These are phyloP conservation scores for Acer campestre DNA, from an alignment of 345 rosid species.

Conservation along the genomic window DNA sequence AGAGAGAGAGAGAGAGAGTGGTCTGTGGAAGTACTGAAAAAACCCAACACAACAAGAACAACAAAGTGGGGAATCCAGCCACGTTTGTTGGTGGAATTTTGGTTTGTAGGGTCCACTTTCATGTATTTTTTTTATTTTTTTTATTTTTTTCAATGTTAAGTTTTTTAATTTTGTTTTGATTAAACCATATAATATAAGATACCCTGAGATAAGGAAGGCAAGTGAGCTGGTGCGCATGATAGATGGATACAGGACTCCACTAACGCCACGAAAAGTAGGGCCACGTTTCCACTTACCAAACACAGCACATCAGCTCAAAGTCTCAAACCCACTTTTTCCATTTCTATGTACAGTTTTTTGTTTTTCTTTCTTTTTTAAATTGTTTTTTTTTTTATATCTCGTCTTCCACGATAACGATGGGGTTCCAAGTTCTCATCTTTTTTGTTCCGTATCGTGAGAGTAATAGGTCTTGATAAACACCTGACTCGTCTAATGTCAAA, in stretches of 20 bases:
- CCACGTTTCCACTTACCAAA: slow-evolving; percentile 21
- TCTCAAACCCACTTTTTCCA: slow-evolving; percentile 6
- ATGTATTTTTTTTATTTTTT: no score
- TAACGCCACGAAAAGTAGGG: slow-evolving; percentile 6
- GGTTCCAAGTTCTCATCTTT: no score
- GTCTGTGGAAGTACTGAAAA: not conserved
- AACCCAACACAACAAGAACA: not conserved
- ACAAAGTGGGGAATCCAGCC: slow-evolving; percentile 36
- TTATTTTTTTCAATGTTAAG: not conserved
- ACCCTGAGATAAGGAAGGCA: not conserved
- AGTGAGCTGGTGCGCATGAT: slow-evolving; percentile 35
- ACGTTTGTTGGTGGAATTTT: slow-evolving; percentile 37
- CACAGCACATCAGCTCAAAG: slow-evolving; percentile 9
- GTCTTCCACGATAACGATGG: no score
- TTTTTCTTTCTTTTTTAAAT: not conserved
- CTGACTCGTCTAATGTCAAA: no score
- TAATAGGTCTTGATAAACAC: no score
- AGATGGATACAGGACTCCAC: slow-evolving; percentile 19
- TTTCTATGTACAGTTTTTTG: not conserved
- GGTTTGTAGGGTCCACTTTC: slow-evolving; percentile 27
- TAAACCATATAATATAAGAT: not conserved
- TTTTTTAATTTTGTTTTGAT: not conserved
- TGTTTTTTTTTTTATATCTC: not conserved
- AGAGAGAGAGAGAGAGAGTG: no score
- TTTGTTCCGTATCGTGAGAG: no score